These are phyloP conservation scores for Camellia granthamiana DNA, from an alignment of 148 eudicot species.

Conservation along the genomic window DNA sequence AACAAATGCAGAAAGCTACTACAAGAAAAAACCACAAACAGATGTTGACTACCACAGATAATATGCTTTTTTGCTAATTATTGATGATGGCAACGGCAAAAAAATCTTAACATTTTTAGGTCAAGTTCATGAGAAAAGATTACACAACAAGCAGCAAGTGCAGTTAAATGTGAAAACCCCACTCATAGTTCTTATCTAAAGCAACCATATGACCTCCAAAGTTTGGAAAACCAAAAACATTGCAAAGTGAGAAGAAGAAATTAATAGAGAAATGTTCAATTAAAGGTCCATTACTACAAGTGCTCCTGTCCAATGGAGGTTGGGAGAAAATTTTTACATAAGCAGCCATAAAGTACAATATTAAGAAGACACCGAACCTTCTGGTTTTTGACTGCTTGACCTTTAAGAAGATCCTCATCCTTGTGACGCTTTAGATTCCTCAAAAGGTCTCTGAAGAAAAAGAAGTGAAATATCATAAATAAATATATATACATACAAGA, in stretches of 20 bases:
- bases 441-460: slow-evolving; percentile 49
- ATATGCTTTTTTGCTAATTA: not conserved
- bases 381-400: slow-evolving; percentile 88
- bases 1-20: not conserved
- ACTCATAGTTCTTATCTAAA: not conserved
- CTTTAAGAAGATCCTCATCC: slow-evolving; percentile 84
- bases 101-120: not conserved
- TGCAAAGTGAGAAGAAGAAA: not conserved
- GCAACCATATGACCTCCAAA: not conserved
- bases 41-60: not conserved
- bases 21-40: not conserved
- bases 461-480: not conserved
- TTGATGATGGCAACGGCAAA: not conserved
- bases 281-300: not conserved
- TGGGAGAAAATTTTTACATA: not conserved
- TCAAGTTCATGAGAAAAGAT: not conserved
- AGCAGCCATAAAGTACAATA: not conserved
- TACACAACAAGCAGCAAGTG: not conserved
- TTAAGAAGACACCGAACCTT: slow-evolving; percentile 45
- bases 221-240: not conserved
- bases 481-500: not conserved
- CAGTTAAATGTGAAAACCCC: not conserved
- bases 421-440: slow-evolving; percentile 63
- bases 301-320: not conserved
- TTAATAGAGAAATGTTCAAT: not conserved